Evolutionary conservation across 73 alveolate species (phyloP), one percentile per base, ranked within the genome.

Genomic region (Paramecium biaurelia): DNA sequence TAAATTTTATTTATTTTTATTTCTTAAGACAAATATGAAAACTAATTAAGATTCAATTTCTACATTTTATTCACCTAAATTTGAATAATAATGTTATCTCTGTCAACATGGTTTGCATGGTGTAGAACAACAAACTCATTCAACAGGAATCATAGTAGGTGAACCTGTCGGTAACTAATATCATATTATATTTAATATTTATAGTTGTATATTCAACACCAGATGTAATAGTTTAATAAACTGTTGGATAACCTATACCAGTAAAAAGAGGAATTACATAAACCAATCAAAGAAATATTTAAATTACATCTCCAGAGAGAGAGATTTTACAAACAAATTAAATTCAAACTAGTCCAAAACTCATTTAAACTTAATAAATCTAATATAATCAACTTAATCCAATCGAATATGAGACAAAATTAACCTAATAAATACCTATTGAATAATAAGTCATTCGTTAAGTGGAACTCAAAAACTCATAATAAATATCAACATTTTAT

Each of bases 41-140:
- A 63, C 68, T 53, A 32, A 63, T 11, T 32, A 63, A 26, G 41
- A 63, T 26, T 15, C 41, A 63, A 63, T 63, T 0, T 26, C 41
- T 2, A 26, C 84, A 63, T 63, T 63, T 34, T 63, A 63, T 63
- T 63, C 84, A 63, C 49, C 41, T 6, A 63, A 63, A 63, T 63
- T 30, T 63, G 84, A 63, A 63, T 63, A 63, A 63, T 12, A 63
- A 7, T 63, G 84, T 26, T 63, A 63, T 63, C 84, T 63, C 2
- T 63, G 84, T 63, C 26, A 63, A 32, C 84, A 63, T 63, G 84
- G 84, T 23, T 63, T 63, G 5, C 84, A 63, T 63, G 84, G 84
- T 30, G 28, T 5, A 11, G 84, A 63, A 63, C 11, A 30, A 2
- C 6, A 30, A 12, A 2, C 21, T 11, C 15, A 26, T 1, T 63